Evolutionary conservation across 148 eudicot species (phyloP), one percentile per base, ranked within the genome.

Genomic region (Bassia scoparia): DNA sequence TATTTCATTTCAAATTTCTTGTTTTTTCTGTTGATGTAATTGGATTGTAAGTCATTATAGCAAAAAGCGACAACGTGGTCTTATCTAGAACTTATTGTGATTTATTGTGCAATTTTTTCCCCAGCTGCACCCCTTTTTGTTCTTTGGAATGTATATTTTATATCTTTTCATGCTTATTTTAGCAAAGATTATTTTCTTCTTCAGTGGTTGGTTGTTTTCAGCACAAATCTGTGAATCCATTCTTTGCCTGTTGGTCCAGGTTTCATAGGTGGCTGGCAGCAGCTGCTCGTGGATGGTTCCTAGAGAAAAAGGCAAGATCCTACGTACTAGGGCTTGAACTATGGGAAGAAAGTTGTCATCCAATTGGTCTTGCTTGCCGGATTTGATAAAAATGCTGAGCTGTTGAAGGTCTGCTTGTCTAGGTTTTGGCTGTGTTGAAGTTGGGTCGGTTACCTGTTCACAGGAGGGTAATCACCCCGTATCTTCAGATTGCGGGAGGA

Each of bases 361-460:
- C 99, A 61, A 59, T 95, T 38, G 99, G 99, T 72, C 94, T 95
- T 74, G 85, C 99, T n/a, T 83, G 99, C 99, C 72, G 99, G 99
- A 60, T 95, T 95, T 82, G 99, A 95, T 84, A 95, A 95, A 86
- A 95, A 95, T 86, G 97, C 99, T 0, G 97, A 95, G 99, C 99
- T 82, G 93, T 95, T 82, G 99, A 95, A 72, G 99, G 99, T 41
- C 83, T 95, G 62, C 96, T 95, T 80, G 96, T 37, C 74, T 95
- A 48, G 99, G 99, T 53, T 95, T 90, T 84, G 99, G 99, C 71
- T 95, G 92, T 74, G 89, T 92, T 43, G 99, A 95, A 81, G 97
- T 92, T 79, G 99, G 99, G 31, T 95, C 99, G 38, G 97, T 95
- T 49, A 95, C 99, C 99, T 65, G 83, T 87, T 50, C 99, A 41